Conservation (phyloP, 2,329 filamentous ascomycete species). For the Ceratocystis albifundus region DNA sequence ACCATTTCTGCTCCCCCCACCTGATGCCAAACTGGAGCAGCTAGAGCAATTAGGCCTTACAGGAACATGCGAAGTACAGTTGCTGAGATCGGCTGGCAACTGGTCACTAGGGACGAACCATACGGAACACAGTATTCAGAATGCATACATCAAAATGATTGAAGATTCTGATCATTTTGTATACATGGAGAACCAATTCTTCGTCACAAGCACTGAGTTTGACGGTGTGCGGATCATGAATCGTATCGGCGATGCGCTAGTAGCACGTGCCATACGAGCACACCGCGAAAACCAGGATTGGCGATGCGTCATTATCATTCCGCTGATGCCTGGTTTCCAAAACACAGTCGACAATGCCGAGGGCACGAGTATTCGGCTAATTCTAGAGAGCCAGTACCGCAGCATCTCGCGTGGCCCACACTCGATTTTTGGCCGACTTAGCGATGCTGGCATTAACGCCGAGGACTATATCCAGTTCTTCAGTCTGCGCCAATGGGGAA, state of each 20-base stretch:
- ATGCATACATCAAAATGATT: slow-evolving; percentile 88
- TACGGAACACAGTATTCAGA: slow-evolving; percentile 90
- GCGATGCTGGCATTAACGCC: slow-evolving; percentile 70
- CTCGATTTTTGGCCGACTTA: slow-evolving; percentile 81
- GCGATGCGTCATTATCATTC: slow-evolving; percentile 82
- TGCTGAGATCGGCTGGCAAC: slow-evolving; percentile 74
- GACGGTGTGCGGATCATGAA: slow-evolving; percentile 83
- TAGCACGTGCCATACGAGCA: slow-evolving; percentile 80
- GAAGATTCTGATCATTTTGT: slow-evolving; percentile 93
- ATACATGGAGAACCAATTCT: slow-evolving; percentile 98
- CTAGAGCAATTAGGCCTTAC: slow-evolving; percentile 77
- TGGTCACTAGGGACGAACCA: slow-evolving; percentile 89
- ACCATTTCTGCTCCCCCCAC: slow-evolving; percentile 83
- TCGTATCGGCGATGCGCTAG: slow-evolving; percentile 84
- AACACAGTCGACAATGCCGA: slow-evolving; percentile 91
- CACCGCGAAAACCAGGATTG: slow-evolving; percentile 76
- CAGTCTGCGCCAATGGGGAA: slow-evolving; percentile 82
- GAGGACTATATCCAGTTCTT: slow-evolving; percentile 96
- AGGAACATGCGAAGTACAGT: slow-evolving; percentile 93
- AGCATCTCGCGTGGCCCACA: slow-evolving; percentile 88
- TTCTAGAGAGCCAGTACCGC: slow-evolving; percentile 93
- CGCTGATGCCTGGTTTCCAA: slow-evolving; percentile 96
- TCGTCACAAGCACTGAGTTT: slow-evolving; percentile 84
- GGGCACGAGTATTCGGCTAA: slow-evolving; percentile 84
- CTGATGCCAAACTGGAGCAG: slow-evolving; percentile 78